Evolutionary conservation across 2,329 filamentous ascomycete genomes (phyloP).

Genomic region (Dendryphion nanum): DNA sequence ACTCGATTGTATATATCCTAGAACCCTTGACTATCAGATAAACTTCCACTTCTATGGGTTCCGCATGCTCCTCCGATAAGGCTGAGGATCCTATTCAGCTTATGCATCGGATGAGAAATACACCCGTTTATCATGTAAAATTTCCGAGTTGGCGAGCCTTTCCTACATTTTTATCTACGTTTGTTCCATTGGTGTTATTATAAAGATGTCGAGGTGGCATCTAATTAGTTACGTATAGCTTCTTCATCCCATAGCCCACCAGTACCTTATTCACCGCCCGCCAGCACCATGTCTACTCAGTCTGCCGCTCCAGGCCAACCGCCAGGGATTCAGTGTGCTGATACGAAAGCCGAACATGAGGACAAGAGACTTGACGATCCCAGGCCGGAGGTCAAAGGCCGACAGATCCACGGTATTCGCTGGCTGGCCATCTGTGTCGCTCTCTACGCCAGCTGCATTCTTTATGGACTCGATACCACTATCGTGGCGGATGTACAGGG

Average conservation of each 20-base stretch:
- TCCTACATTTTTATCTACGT: not conserved
- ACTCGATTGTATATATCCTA: not conserved
- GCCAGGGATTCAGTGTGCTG: not conserved
- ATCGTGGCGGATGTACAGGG: not conserved
- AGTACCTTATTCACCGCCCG: not conserved
- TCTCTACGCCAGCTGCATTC: conserved; percentile 1
- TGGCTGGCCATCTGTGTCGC: not conserved
- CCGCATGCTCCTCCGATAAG: not conserved
- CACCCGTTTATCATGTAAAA: not conserved
- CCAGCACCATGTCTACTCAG: not conserved
- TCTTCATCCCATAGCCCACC: not conserved
- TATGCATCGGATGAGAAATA: too few relatives aligned
- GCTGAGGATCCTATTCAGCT: not conserved
- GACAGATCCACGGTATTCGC: not conserved
- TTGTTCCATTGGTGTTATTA: not conserved
- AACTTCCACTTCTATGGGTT: too few relatives aligned
- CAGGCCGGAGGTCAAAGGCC: not conserved
- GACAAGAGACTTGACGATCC: not conserved
- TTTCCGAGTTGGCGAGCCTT: not conserved
- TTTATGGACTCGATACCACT: not conserved
- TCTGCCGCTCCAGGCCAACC: not conserved
- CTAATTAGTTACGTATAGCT: not conserved
- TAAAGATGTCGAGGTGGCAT: not conserved
- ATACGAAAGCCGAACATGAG: conserved; percentile 1
- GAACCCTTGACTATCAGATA: too few relatives aligned